Evolutionary conservation across 2,329 filamentous ascomycete genomes (phyloP), one percentile per base, ranked within the genome.

Genomic region (Aspergillus fructus): DNA sequence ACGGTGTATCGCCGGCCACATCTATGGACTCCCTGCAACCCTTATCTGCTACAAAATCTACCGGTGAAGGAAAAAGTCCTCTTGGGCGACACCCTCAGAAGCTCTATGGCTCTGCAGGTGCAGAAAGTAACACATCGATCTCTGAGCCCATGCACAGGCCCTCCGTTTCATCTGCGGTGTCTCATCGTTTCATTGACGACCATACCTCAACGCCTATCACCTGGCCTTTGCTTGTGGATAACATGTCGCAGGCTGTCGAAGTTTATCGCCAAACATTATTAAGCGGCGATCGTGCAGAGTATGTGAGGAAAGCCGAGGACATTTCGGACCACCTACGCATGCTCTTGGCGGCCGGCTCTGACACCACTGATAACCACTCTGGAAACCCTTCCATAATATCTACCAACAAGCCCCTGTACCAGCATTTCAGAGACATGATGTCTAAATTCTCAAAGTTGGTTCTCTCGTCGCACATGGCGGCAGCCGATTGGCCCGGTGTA

Each of bases 401-500:
- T 6, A 96, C 91, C 5, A 99, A 99, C 80, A 97, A 97, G 74
- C 90, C 92, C 0, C 80, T 99, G 15, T 97, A 97, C 70, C 94
- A 94, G 23, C 93, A 97, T 75, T 99, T 99, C 76, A 84, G 94
- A 53, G 94, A 97, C 71, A 97, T 97, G 88, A 99, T 99, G 94
- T 97, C 94, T 45, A 93, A 96, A 67, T 99, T 99, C 74, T 97
- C 94, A n/a, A 99, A 99, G 74, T 82, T 99, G 9, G 94, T 99
- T 45, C 88, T 99, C 49, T 99, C 94, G 3, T 97, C 94, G 13
- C 94, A 99, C 71, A 97, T 99, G 71, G 94, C 94, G 40, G 92
- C 93, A 5, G 91, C 93, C 34, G 94, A 99, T 76, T 97, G 92
- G 86, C 93, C 93, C 8, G 92, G 93, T 54, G 88, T 91, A 15